Evolutionary conservation across 176 grass and related monocot genomes (phyloP).

Genomic region (Thalia dealbata): DNA sequence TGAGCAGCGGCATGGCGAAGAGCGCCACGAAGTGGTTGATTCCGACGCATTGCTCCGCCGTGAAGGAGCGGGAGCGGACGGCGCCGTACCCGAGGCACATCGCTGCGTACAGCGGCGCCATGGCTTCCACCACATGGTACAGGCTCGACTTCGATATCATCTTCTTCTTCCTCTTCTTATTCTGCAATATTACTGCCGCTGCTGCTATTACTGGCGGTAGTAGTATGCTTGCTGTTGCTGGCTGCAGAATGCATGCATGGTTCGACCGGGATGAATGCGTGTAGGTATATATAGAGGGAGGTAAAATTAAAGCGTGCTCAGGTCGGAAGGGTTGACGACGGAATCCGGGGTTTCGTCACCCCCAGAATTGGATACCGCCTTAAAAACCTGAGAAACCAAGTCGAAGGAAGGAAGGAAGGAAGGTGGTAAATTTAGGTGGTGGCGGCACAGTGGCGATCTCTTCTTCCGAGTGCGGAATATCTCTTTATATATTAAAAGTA

Average conservation of each 20-base stretch:
- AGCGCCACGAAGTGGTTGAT: constrained; percentile 6
- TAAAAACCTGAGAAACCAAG: neutral
- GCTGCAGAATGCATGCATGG: neutral
- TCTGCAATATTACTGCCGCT: neutral
- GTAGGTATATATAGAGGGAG: no score
- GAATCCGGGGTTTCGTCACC: neutral
- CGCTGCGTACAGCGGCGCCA: constrained; percentile 3
- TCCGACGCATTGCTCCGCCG: constrained; percentile 1
- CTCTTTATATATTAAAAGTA: neutral
- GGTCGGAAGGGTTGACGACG: neutral
- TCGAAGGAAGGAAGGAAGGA: neutral
- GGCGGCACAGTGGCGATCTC: neutral
- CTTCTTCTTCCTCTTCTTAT: neutral
- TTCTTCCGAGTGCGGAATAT: neutral
- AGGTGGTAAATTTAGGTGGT: no score
- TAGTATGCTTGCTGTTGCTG: no score
- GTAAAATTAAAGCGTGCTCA: neutral
- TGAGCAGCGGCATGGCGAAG: constrained; percentile 8
- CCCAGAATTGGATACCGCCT: neutral
- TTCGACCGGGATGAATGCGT: no score
- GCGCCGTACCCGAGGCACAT: constrained; percentile 1
- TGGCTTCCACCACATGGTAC: constrained; percentile 4
- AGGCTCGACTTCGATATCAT: neutral
- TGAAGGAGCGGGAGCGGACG: neutral
- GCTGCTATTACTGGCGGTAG: no score